Evolutionary conservation across 371 early-diverging fungal species (phyloP), one percentile per base, ranked within the genome.

Genomic region (Mycotypha africana): DNA sequence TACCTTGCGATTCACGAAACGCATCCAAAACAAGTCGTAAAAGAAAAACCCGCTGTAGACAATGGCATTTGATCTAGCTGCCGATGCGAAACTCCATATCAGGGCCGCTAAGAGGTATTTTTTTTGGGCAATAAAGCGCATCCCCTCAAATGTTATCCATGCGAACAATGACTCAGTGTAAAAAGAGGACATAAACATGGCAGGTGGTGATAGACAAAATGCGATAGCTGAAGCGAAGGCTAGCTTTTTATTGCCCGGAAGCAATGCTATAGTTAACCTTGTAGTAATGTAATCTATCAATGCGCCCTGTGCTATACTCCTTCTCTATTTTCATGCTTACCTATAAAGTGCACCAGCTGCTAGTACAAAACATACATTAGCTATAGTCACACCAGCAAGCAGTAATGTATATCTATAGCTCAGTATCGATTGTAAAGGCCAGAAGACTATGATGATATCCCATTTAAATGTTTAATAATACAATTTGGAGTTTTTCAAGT

Each of bases 111-210:
- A 9, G 2, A 55, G 10, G 32, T 81, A 70, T 10, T 65, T 62
- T 16, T 68, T 62, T 19, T 65, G 54, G 0, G 60, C 61, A 11
- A 71, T 53, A 37, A 63, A 67, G 23, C 70, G 44, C 90, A 95
- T 88, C 5, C 93, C 93, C 0, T 69, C 56, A 57, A 96, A 94
- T 1, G 81, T 75, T 2, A 92, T 66, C 14, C 76, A 58, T 0
- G 92, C 85, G 71, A 94, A 96, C n/a, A 83, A 56, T 22, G 89
- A 85, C 58, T 96, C 97, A 0, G 95, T 84, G 53, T 94, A 89
- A 16, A 92, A 72, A 4, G 92, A 76, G 8, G 94, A 89, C 88
- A 93, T 85, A 56, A 96, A 93, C 49, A 89, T 74, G 4, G 84
- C 75, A 1, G 91, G 79, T 5, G 95, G 95, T 2, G 86, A 81